A percentile compares a stretch with the other conserved stretches of the same genome.
Conservation (phyloP, 345 rosid species). For the Citrus unshiu region DNA sequence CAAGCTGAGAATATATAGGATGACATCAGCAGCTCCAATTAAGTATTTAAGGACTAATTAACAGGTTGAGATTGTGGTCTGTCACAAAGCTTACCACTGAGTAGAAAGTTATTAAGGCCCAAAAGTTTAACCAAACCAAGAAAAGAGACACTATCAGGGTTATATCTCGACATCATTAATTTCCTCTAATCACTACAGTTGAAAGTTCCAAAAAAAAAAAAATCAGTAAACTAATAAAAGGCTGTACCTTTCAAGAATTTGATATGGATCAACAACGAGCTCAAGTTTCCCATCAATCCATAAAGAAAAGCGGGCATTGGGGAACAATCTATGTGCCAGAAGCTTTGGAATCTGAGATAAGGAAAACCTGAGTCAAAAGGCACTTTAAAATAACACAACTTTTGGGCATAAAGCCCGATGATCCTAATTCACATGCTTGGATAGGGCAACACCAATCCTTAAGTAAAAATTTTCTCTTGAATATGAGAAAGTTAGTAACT, state of each 20-base stretch:
- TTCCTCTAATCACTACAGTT: background rate
- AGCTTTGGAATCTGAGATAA: slow-evolving; percentile 70
- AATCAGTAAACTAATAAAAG: background rate
- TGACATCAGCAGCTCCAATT: background rate
- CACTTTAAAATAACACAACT: background rate
- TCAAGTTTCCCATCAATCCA: slow-evolving; percentile 99
- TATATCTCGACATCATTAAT: background rate
- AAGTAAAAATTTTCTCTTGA: background rate
- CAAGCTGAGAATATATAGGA: background rate
- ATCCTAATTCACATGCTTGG: background rate
- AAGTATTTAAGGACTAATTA: background rate
- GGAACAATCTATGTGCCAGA: slow-evolving; percentile 81
- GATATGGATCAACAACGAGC: slow-evolving; percentile 91
- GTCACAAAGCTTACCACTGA: background rate
- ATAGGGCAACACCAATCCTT: background rate
- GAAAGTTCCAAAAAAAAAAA: background rate
- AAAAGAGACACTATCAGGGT: background rate
- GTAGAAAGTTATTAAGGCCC: background rate
- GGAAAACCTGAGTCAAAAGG: slow-evolving; percentile 19
- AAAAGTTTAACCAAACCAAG: background rate
- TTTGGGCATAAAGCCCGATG: background rate
- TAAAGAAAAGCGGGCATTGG: slow-evolving; percentile 83
- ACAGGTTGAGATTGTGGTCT: background rate
- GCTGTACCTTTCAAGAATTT: slow-evolving; percentile 87
- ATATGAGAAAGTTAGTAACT: background rate